Evolutionary conservation across 2,329 filamentous ascomycete genomes (phyloP), one percentile per base, ranked within the genome.

Genomic region (Cercospora canescens): DNA sequence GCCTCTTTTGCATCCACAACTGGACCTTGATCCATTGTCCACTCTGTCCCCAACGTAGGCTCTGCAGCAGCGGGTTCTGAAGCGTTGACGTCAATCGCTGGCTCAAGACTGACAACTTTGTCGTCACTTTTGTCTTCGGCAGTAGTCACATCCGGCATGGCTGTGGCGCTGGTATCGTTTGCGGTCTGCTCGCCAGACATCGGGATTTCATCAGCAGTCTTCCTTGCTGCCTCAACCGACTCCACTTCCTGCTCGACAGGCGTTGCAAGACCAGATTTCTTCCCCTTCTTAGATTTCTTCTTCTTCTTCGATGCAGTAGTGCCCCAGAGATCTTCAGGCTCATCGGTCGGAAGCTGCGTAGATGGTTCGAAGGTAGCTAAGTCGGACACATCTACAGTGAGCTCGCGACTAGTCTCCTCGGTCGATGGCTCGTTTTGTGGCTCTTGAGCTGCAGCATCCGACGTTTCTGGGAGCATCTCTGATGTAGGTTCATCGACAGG

Each of bases 231-330:
- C 9, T 56, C 28, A n/a, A 35, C n/a, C n/a, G n/a, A n/a, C n/a
- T n/a, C n/a, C n/a, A n/a, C n/a, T n/a, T n/a, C n/a, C n/a, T n/a
- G n/a, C n/a, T n/a, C n/a, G n/a, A n/a, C n/a, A n/a, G n/a, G n/a
- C n/a, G n/a, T n/a, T n/a, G n/a, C n/a, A n/a, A n/a, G n/a, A 24
- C 41, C 54, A 6, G 65, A 37, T 72, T 83, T 81, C 74, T 82
- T 83, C 7, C 75, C 74, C 67, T 82, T 83, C 76, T 81, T 84
- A 34, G 73, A 67, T 28, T 60, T 62, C 65, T 77, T 78, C 71
- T 75, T 77, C 28, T 73, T 70, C 69, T 73, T 76, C 32, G 69
- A 74, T 30, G 68, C 74, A 2, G 70, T 71, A 7, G 71, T 66
- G 5, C 67, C 60, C 52, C 71, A 70, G 4, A 72, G 63, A 50